Conservation (phyloP, 2,329 filamentous ascomycete genomes). For the Arthroderma uncinatum region DNA sequence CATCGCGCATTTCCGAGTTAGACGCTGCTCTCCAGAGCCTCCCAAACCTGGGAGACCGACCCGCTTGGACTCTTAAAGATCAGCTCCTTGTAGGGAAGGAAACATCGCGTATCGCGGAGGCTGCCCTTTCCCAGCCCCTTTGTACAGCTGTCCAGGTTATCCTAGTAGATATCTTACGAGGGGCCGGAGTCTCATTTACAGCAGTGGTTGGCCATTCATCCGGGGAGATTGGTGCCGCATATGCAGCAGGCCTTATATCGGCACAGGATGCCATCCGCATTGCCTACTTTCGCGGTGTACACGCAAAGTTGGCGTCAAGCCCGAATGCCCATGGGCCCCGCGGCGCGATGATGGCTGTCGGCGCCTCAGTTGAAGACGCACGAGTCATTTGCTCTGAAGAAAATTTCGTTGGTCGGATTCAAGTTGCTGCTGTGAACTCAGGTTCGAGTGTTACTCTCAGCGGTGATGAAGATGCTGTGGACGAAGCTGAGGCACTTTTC, state of each 20-base stretch:
- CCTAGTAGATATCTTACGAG: slow-evolving; percentile 11
- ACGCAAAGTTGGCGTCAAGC: slow-evolving; percentile 16
- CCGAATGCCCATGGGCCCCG: slow-evolving; percentile 5
- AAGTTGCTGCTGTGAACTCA: slow-evolving; percentile 32
- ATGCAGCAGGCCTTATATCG: slow-evolving; percentile 37
- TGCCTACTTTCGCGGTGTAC: slow-evolving; percentile 38
- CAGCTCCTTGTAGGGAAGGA: background rate
- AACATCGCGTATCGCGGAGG: background rate
- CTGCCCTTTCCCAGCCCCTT: slow-evolving; percentile 13
- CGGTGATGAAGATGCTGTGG: slow-evolving; percentile 31
- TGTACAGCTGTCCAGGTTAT: slow-evolving; percentile 16
- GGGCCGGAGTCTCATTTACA: slow-evolving; percentile 24
- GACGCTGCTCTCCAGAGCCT: background rate
- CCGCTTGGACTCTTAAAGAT: slow-evolving; percentile 33
- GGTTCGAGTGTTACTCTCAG: slow-evolving; percentile 36
- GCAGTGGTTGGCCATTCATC: slow-evolving; percentile 39
- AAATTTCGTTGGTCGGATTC: slow-evolving; percentile 21
- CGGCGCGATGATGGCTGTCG: slow-evolving; percentile 42
- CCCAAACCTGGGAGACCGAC: background rate
- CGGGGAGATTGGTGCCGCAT: slow-evolving; percentile 42
- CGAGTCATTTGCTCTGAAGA: slow-evolving; percentile 19
- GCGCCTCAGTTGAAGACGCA: slow-evolving; percentile 29
- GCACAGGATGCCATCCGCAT: slow-evolving; percentile 33
- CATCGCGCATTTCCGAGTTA: background rate
- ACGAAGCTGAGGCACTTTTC: slow-evolving; percentile 22